Conservation (phyloP, 352 stramenopile genomes). For the Phytophthora palmivora region DNA sequence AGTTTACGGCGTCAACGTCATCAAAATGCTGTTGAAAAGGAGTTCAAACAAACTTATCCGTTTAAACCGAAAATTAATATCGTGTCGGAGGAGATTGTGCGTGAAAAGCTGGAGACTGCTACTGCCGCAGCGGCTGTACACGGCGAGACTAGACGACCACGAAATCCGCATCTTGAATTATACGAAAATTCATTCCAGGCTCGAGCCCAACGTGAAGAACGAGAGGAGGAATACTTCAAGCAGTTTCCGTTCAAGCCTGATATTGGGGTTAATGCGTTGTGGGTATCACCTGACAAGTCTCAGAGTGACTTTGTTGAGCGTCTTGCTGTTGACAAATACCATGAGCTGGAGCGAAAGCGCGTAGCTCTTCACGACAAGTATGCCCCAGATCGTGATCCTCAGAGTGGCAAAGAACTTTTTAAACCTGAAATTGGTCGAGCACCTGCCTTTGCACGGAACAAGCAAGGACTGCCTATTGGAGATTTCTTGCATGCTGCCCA, state of each 20-base stretch:
- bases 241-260: constrained; percentile 84
- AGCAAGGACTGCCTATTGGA: constrained; percentile 72
- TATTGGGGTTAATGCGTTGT: constrained; percentile 79
- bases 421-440: constrained; percentile 69
- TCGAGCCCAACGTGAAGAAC: constrained; percentile 46
- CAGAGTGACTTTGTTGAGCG: constrained; percentile 69
- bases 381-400: constrained; percentile 60
- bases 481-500: constrained; percentile 78
- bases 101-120: constrained; percentile 66
- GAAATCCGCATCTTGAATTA: constrained; percentile 66
- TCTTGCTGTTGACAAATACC: constrained; percentile 73
- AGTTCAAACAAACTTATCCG: constrained; percentile 70
- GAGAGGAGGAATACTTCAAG: constrained; percentile 60
- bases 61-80: constrained; percentile 81
- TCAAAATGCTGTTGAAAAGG: constrained; percentile 65
- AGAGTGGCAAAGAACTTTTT: constrained; percentile 71
- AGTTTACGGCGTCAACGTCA: constrained; percentile 54
- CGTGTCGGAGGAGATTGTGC: constrained; percentile 76
- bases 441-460: constrained; percentile 76
- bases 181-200: constrained; percentile 77
- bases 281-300: constrained; percentile 45
- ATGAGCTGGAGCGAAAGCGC: constrained; percentile 69
- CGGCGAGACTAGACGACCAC: constrained; percentile 32
- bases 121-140: constrained; percentile 27
- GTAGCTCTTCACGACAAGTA: constrained; percentile 70